A percentile compares a stretch with the other conserved stretches of the same genome.
phyloP scores from a whole-genome alignment of 768 basidiomycete species.

The Suillus placidus region DNA sequence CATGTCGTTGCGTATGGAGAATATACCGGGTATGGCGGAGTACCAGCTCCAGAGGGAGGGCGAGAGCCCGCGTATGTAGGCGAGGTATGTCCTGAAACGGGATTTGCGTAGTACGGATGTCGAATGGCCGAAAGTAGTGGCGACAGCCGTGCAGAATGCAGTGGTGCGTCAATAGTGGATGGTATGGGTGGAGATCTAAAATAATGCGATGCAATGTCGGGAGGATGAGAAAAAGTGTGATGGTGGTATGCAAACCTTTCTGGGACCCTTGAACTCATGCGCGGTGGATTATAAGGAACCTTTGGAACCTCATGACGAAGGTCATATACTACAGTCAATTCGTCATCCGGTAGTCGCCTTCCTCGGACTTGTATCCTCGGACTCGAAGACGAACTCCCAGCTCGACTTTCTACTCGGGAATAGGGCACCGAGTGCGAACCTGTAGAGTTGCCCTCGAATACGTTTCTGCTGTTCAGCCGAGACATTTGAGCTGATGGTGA shows the following conservation, averaged over 20 bases:
- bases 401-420: slow-evolving; percentile 47
- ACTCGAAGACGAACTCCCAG: slow-evolving; percentile 53
- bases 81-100: slow-evolving; percentile 28
- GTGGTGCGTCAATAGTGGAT: slow-evolving; percentile 17
- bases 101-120: slow-evolving; percentile 20
- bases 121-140: slow-evolving; percentile 28
- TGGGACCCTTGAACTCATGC: slow-evolving; percentile 4
- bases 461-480: slow-evolving; percentile 42
- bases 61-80: slow-evolving; percentile 25
- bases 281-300: not conserved
- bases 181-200: slow-evolving; percentile 2
- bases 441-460: slow-evolving; percentile 31
- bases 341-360: slow-evolving; percentile 46
- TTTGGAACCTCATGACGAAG: not conserved
- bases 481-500: slow-evolving; percentile 35
- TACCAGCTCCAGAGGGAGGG: slow-evolving; percentile 31
- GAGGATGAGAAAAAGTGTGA: slow-evolving; percentile 6
- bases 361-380: slow-evolving; percentile 44
- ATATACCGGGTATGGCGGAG: slow-evolving; percentile 40
- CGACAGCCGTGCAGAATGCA: slow-evolving; percentile 21
- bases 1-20: slow-evolving; percentile 35
- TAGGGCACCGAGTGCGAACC: slow-evolving; percentile 42
- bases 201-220: not conserved
- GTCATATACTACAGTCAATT: slow-evolving; percentile 26
- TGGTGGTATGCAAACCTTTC: slow-evolving; percentile 5